phyloP scores from a whole-genome alignment of 2,329 filamentous ascomycete species.

The Arthrobotrys conoides region DNA sequence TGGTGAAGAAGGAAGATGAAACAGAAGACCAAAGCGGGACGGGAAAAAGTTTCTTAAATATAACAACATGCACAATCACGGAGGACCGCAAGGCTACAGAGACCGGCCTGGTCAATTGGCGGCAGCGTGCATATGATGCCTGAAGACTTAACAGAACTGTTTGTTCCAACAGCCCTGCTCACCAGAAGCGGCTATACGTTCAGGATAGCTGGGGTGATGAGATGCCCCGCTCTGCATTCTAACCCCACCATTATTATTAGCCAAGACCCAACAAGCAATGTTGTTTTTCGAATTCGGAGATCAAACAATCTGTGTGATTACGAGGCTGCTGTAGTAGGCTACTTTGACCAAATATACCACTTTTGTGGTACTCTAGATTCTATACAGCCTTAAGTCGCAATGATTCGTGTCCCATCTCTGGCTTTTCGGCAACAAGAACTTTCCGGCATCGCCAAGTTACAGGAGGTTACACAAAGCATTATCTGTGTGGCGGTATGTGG shows the following conservation, averaged over 20 bases:
- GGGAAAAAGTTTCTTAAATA: neutral
- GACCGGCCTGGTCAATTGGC: neutral
- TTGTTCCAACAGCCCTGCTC: constrained; percentile 32
- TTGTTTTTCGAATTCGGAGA: too few relatives aligned
- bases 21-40: neutral
- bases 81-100: neutral
- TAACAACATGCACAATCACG: neutral
- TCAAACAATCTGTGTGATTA: too few relatives aligned
- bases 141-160: constrained; percentile 28
- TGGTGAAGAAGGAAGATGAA: neutral
- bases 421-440: neutral
- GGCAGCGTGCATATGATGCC: constrained; percentile 52
- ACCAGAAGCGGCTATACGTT: constrained; percentile 10
- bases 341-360: too few relatives aligned
- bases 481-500: neutral
- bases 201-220: neutral
- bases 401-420: too few relatives aligned
- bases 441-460: neutral
- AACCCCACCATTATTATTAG: constrained; percentile 26
- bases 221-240: constrained; percentile 9
- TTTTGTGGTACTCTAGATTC: too few relatives aligned
- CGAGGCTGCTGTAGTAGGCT: too few relatives aligned
- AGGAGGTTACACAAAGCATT: neutral
- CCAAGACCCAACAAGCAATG: constrained; percentile 13
- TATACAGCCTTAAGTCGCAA: too few relatives aligned